These are phyloP conservation scores for Globisporangium megalacanthum DNA, from an alignment of 352 stramenopile genomes.

Conservation along the genomic window DNA sequence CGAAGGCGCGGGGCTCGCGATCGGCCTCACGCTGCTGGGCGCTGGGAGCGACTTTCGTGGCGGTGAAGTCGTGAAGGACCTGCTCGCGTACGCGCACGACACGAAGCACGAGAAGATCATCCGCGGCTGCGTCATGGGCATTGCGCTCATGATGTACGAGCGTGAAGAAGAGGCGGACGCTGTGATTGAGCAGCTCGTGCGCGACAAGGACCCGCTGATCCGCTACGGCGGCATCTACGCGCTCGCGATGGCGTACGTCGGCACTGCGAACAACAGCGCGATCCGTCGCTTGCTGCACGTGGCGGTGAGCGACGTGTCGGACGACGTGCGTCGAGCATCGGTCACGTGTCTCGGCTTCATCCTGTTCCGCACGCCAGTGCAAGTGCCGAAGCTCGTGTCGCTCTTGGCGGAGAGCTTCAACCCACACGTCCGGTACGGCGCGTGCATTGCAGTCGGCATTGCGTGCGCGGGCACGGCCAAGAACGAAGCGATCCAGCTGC, in stretches of 20 bases:
- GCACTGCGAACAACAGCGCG: constrained; percentile 96
- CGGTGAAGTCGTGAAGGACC: constrained; percentile 86
- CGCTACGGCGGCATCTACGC: constrained; percentile 98
- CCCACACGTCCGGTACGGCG: constrained; percentile 98
- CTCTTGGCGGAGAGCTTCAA: constrained; percentile 99
- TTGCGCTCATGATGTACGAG: constrained; percentile 98
- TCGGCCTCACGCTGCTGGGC: constrained; percentile 97
- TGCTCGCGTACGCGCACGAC: constrained; percentile 97
- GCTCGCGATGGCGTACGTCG: constrained; percentile 96
- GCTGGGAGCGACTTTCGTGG: constrained; percentile 84
- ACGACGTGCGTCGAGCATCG: constrained; percentile 97
- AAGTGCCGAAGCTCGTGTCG: constrained; percentile 88
- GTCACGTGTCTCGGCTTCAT: constrained; percentile 98
- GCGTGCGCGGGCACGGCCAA: constrained; percentile 96
- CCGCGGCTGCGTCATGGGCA: constrained; percentile 94
- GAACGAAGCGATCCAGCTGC: constrained; percentile 94
- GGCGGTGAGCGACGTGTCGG: constrained; percentile 97
- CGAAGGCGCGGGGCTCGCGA: constrained; percentile 95
- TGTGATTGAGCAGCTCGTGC: constrained; percentile 96
- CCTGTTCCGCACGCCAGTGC: constrained; percentile 96
- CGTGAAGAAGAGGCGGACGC: constrained; percentile 95
- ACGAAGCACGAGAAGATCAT: constrained; percentile 99
- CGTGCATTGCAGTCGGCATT: constrained; percentile 98
- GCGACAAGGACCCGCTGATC: constrained; percentile 97
- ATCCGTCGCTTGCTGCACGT: constrained; percentile 97